phyloP scores from a whole-genome alignment of 129 eudicot genomes.

The Helianthus annuus region HanXRQr2.0-SUNRISE NC_035442.2:67939113-67939612 shows the following conservation, averaged over 20 bases:
- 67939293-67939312: constrained; percentile 40
- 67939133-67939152: too few relatives aligned
- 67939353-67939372: constrained; percentile 93
- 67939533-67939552: neutral
- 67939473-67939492: constrained; percentile 95
- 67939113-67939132: too few relatives aligned
- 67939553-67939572: constrained; percentile 50
- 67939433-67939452: constrained; percentile 91
- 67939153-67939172: too few relatives aligned
- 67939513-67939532: constrained; percentile 7
- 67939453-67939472: constrained; percentile 96
- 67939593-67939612: constrained; percentile 85
- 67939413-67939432: constrained; percentile 90
- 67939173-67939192: too few relatives aligned
- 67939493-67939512: neutral
- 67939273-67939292: constrained; percentile 8
- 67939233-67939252: neutral
- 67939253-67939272: constrained; percentile 14
- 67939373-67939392: constrained; percentile 90
- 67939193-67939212: too few relatives aligned
- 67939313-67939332: constrained; percentile 80
- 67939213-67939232: too few relatives aligned
- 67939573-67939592: constrained; percentile 92
- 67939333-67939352: constrained; percentile 72
- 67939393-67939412: constrained; percentile 94